Evolutionary conservation across 495 filamentous ascomycete species (phyloP).

Genomic region (Penicillium alfredii): DNA sequence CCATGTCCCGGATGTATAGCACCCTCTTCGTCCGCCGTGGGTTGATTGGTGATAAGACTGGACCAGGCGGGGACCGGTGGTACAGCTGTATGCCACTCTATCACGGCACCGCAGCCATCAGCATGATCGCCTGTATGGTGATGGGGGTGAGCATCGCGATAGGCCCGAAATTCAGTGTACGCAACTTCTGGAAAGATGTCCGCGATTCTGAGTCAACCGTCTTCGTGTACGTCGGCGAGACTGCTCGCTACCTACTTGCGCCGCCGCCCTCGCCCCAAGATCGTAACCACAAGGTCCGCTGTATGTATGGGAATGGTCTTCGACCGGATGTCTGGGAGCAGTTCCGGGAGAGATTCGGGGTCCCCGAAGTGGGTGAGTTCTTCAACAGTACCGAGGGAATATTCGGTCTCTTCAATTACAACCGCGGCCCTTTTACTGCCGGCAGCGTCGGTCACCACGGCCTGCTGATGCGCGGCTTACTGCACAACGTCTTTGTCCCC

Average conservation of each 20-base stretch:
- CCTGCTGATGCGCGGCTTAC: constrained; percentile 42
- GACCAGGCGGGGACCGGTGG: constrained; percentile 53
- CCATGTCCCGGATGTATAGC: constrained; percentile 33
- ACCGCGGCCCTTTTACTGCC: constrained; percentile 52
- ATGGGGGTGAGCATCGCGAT: constrained; percentile 59
- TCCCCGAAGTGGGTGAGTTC: constrained; percentile 56
- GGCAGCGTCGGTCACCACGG: constrained; percentile 71
- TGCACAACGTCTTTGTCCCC: constrained; percentile 52
- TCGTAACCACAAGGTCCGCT: constrained; percentile 55
- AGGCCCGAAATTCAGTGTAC: constrained; percentile 63
- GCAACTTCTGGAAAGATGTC: constrained; percentile 70
- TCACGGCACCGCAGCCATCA: constrained; percentile 66
- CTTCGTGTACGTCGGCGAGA: constrained; percentile 82
- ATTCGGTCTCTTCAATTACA: constrained; percentile 52
- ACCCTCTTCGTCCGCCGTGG: constrained; percentile 21
- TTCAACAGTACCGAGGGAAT: constrained; percentile 64
- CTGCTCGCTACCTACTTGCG: constrained; percentile 67
- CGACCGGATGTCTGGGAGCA: constrained; percentile 70
- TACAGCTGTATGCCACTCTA: constrained; percentile 79
- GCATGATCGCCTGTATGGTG: constrained; percentile 47
- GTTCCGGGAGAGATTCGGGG: constrained; percentile 59
- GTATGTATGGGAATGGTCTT: constrained; percentile 73
- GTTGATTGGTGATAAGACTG: constrained; percentile 22
- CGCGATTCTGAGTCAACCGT: constrained; percentile 60
- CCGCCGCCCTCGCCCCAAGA: constrained; percentile 59